Conservation (phyloP, 371 early-diverging fungal genomes). For the Blastocladiella emersonii region DNA sequence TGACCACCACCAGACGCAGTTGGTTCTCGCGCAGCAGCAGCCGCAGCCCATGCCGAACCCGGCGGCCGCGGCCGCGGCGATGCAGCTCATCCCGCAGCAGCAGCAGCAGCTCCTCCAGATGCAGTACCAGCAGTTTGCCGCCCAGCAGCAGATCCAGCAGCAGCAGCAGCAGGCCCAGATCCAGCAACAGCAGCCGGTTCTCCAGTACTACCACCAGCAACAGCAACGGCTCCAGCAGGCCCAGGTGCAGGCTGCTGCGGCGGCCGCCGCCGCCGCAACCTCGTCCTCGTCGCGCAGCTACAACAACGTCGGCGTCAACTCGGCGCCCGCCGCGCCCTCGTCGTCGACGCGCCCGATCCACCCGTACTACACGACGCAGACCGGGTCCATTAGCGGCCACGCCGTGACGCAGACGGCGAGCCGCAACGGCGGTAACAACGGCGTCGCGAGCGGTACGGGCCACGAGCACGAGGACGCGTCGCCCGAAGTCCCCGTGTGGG, state of each 20-base stretch:
- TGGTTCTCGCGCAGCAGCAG: not conserved
- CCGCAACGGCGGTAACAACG: too few relatives aligned
- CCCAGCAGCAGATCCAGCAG: not conserved
- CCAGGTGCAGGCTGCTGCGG: not conserved
- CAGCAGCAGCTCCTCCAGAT: not conserved
- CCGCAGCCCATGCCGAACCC: not conserved
- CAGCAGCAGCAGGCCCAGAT: not conserved
- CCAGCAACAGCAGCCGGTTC: not conserved
- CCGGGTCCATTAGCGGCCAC: not conserved
- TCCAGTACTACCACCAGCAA: not conserved
- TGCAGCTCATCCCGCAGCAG: not conserved
- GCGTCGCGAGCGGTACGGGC: too few relatives aligned
- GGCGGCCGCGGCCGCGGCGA: too few relatives aligned
- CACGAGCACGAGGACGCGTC: not conserved
- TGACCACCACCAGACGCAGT: not conserved
- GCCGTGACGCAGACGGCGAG: not conserved
- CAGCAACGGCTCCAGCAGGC: not conserved
- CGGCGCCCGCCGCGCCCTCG: not conserved
- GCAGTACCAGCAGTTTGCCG: too few relatives aligned
- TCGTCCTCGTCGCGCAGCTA: not conserved
- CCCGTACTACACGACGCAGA: too few relatives aligned
- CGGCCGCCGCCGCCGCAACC: not conserved
- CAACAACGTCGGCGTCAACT: not conserved
- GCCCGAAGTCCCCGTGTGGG: not conserved
- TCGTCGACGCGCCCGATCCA: too few relatives aligned